Percentiles rank a stretch among this genome's conserved stretches.
phyloP scores from a whole-genome alignment of 2,329 filamentous ascomycete genomes.

The Reticulascus tulasneorum region DNA sequence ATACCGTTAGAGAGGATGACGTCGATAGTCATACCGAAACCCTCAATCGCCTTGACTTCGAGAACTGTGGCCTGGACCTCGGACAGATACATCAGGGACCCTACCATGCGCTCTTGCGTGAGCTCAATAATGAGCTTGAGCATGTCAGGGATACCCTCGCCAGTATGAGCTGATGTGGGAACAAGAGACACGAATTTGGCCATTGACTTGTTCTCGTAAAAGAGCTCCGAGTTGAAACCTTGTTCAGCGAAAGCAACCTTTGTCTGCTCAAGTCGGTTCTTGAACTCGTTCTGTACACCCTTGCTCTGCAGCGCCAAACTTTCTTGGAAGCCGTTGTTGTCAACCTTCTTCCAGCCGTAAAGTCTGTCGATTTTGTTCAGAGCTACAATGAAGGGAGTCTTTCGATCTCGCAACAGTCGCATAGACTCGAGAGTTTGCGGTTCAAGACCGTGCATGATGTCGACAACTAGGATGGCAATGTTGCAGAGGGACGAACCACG shows the following conservation, averaged over 20 bases:
- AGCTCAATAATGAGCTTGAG: constrained; percentile 89
- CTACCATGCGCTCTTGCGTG: constrained; percentile 96
- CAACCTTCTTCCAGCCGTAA: constrained; percentile 97
- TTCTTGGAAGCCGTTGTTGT: constrained; percentile 97
- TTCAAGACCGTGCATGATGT: constrained; percentile 99
- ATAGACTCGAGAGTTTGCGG: constrained; percentile 97
- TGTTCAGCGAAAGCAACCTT: constrained; percentile 95
- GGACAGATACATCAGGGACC: constrained; percentile 94
- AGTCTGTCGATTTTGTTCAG: constrained; percentile 99
- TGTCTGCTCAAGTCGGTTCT: constrained; percentile 81
- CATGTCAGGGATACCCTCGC: constrained; percentile 98
- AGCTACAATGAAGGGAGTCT: constrained; percentile 97
- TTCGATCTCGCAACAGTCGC: constrained; percentile 84
- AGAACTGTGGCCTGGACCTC: constrained; percentile 97
- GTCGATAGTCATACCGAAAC: constrained; percentile 97
- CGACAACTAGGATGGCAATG: constrained; percentile 97
- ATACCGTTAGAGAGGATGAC: constrained; percentile 96
- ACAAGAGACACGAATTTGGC: constrained; percentile 91
- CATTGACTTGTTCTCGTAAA: constrained; percentile 98
- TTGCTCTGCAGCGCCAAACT: constrained; percentile 86
- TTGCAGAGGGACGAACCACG: constrained; percentile 98
- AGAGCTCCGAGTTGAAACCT: constrained; percentile 95
- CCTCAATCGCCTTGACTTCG: constrained; percentile 98
- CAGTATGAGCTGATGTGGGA: constrained; percentile 96
- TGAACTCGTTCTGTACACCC: constrained; percentile 91